Evolutionary conservation across 192 early-diverging fungal species (phyloP), one percentile per base, ranked within the genome.

Genomic region (Geranomyces variabilis): DNA sequence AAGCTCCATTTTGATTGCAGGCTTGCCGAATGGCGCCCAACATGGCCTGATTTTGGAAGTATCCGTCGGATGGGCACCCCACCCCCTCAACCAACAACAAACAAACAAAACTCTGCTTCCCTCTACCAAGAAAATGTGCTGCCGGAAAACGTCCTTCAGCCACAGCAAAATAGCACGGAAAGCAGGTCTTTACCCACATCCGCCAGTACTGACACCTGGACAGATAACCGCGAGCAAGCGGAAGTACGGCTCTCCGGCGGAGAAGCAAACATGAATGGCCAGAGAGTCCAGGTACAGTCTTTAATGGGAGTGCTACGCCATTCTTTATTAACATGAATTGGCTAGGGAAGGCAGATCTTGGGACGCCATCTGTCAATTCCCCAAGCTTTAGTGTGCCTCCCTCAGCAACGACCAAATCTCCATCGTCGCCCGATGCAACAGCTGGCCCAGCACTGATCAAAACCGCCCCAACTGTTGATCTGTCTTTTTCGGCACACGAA

Each of bases 311-410:
- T n/a, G n/a, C n/a, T n/a, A n/a, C 51, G 7, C 6, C 51, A 26
- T 17, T 53, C 24, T 53, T 17, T 7, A 15, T 15, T n/a, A 53
- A 53, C 51, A 6, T 7, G 7, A 53, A 8, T 17, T n/a, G 51
- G 51, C 51, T 53, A 53, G 51, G 19, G 51, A 4, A 53, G 51
- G 51, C 51, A 53, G 4, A 53, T 53, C 51, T 53, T 17, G 19
- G 51, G 46, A 19, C 46, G 12, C 12, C 46, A 19, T 13, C 46
- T 47, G 12, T 19, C 46, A 47, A 19, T 13, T 47, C 12, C 12
- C 46, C 46, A 47, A 47, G 12, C 46, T 47, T 10, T 13, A 19
- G 12, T 19, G 46, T 19, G 12, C 19, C 12, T 47, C 10, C 12
- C 46, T 10, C 46, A 19, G 46, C 46, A 47, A 19, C 46, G 19